Evolutionary conservation across 2,329 filamentous ascomycete species (phyloP).

Genomic region (Grosmannia clavigera): DNA sequence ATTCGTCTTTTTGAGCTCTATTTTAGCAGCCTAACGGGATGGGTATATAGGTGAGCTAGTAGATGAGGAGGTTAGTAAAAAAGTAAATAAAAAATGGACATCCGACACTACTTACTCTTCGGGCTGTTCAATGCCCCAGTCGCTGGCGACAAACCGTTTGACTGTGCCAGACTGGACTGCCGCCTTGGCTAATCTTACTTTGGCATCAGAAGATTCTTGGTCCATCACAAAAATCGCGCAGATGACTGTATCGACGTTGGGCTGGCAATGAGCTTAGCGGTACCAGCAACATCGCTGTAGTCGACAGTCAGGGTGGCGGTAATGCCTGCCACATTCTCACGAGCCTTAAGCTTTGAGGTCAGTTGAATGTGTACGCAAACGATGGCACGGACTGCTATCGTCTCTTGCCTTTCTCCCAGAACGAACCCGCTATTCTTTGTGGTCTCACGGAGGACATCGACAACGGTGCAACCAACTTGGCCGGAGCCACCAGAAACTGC

Average conservation of each 20-base stretch:
- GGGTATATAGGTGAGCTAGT: background rate
- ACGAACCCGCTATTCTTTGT: conserved; percentile 26
- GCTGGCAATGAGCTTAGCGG: background rate
- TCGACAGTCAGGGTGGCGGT: background rate
- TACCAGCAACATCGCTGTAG: background rate
- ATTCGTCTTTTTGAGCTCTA: conserved; percentile 16
- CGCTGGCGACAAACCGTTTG: conserved; percentile 28
- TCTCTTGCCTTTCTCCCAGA: conserved; percentile 11
- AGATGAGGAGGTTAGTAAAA: background rate
- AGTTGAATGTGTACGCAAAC: background rate
- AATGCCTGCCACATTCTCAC: background rate
- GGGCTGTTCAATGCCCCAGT: conserved; percentile 18
- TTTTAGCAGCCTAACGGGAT: background rate
- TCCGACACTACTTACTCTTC: conserved; percentile 15
- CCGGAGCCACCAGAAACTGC: conserved; percentile 9
- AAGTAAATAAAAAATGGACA: too few species aligned
- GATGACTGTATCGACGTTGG: background rate
- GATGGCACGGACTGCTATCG: too few species aligned
- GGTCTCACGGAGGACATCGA: conserved; percentile 24
- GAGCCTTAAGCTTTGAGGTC: background rate
- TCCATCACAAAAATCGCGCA: background rate
- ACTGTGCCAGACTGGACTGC: conserved; percentile 25
- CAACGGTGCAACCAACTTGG: conserved; percentile 17
- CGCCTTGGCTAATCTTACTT: conserved; percentile 29
- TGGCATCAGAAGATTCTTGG: background rate